Percentiles rank a stretch among this genome's conserved stretches.
These are phyloP conservation scores for Curvularia verruculosa DNA, from an alignment of 2,329 filamentous ascomycete genomes.

Conservation along the genomic window DNA sequence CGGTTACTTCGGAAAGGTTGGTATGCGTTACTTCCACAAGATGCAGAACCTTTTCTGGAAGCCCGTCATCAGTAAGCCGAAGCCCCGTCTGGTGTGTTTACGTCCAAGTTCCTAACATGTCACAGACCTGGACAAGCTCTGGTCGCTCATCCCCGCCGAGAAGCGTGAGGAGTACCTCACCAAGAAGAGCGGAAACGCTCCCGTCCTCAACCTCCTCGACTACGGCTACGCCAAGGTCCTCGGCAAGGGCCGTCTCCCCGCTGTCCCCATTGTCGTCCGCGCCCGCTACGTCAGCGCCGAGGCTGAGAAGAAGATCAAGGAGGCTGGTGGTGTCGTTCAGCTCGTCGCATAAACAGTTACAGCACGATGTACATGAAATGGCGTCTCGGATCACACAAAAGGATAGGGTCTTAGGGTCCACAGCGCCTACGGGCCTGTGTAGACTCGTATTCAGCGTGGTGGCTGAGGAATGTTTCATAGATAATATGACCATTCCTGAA, in stretches of 20 bases:
- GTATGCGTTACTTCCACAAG: conserved; percentile 71
- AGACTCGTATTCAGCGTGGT: conserved; percentile 53
- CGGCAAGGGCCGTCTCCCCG: conserved; percentile 94
- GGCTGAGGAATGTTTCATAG: conserved; percentile 58
- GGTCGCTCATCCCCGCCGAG: conserved; percentile 92
- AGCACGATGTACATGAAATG: conserved; percentile 32
- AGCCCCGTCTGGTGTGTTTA: neutral
- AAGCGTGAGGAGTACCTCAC: conserved; percentile 89
- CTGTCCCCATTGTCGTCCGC: conserved; percentile 91
- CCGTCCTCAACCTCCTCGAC: conserved; percentile 95
- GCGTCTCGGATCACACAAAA: conserved; percentile 33
- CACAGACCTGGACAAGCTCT: conserved; percentile 91
- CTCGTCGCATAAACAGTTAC: conserved; percentile 76
- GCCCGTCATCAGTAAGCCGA: conserved; percentile 8
- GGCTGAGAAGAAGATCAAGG: conserved; percentile 98
- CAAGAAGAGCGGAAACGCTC: conserved; percentile 88
- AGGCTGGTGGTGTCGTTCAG: conserved; percentile 94
- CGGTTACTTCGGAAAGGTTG: conserved; percentile 97
- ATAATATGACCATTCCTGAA: conserved; percentile 59
- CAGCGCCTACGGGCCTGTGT: conserved; percentile 31
- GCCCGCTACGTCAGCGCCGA: conserved; percentile 94
- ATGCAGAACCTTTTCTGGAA: conserved; percentile 53
- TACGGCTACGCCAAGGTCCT: conserved; percentile 99
- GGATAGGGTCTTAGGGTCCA: conserved; percentile 40
- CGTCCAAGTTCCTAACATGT: neutral